These are phyloP conservation scores for Magnolia sinica DNA, from an alignment of 164 flowering plant genomes.

Conservation along the genomic window DNA sequence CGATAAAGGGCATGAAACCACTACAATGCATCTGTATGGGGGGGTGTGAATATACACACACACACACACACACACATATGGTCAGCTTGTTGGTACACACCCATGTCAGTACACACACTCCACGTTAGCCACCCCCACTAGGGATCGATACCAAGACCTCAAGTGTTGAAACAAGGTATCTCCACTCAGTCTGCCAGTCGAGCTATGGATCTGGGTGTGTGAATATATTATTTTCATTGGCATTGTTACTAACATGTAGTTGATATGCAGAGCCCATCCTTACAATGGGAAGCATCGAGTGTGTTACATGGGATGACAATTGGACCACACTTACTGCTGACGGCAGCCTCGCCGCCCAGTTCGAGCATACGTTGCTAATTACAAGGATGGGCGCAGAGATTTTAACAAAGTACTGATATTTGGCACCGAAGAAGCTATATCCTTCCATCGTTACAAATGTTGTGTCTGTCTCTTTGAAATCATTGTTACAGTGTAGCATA, in stretches of 20 bases:
- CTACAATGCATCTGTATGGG: too few species aligned
- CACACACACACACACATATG: too few species aligned
- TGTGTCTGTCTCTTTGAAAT: background rate
- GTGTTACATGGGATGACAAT: conserved; percentile 77
- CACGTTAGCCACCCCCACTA: too few species aligned
- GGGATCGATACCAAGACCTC: too few species aligned
- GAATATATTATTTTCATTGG: background rate
- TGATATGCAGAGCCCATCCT: conserved; percentile 83
- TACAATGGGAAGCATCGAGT: conserved; percentile 73
- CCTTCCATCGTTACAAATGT: background rate
- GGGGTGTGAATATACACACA: too few species aligned
- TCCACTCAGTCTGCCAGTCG: too few species aligned
- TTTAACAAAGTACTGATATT: conserved; percentile 50
- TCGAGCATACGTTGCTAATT: conserved; percentile 86
- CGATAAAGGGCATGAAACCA: too few species aligned
- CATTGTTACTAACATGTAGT: background rate
- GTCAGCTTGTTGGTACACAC: too few species aligned
- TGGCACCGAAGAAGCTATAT: background rate
- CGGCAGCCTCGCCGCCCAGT: conserved; percentile 89
- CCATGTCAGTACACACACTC: too few species aligned
- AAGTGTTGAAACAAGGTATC: too few species aligned
- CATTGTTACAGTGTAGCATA: background rate
- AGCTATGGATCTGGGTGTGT: too few species aligned
- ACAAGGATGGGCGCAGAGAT: conserved; percentile 86
- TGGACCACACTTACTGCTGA: conserved; percentile 89